Conservation (phyloP, 441 rosid species). For the Erodium moschatum region DNA sequence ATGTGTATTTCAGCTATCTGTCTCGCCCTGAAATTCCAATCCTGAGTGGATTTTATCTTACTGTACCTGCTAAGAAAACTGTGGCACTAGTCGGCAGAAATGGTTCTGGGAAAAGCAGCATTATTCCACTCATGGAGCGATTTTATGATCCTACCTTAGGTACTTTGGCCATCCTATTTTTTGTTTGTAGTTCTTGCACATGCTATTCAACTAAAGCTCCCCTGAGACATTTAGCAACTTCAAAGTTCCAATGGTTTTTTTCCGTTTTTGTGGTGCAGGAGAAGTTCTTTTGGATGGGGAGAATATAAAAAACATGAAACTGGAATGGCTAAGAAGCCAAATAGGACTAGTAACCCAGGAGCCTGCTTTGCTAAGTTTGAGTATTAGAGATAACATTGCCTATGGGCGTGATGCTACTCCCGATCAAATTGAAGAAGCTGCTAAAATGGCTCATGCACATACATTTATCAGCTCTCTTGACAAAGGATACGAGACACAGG, state of each 20-base stretch:
- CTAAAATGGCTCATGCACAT: slow-evolving; percentile 93
- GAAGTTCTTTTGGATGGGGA: slow-evolving; percentile 97
- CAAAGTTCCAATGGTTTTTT: slow-evolving; percentile 19
- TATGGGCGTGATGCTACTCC: slow-evolving; percentile 76
- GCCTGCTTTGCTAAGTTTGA: slow-evolving; percentile 88
- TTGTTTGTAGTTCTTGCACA: background rate
- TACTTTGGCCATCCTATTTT: slow-evolving; percentile 25
- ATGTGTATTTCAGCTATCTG: slow-evolving; percentile 93
- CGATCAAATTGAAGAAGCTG: slow-evolving; percentile 97
- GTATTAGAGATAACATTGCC: slow-evolving; percentile 83
- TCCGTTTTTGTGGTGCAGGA: slow-evolving; percentile 45
- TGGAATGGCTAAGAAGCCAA: slow-evolving; percentile 90
- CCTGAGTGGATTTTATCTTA: slow-evolving; percentile 93
- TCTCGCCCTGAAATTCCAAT: slow-evolving; percentile 98
- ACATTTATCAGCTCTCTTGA: slow-evolving; percentile 87
- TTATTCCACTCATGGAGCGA: slow-evolving; percentile 93
- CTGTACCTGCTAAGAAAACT: slow-evolving; percentile 90
- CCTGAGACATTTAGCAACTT: slow-evolving; percentile 15
- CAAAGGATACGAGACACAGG: slow-evolving; percentile 95
- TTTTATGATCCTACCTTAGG: slow-evolving; percentile 99
- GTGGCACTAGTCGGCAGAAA: slow-evolving; percentile 98
- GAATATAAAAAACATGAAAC: slow-evolving; percentile 74
- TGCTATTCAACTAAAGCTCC: slow-evolving; percentile 1
- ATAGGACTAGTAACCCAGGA: slow-evolving; percentile 96
- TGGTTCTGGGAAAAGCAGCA: slow-evolving; percentile 98